Conservation (phyloP, 441 rosid genomes). For the Lepidium campestre region DNA sequence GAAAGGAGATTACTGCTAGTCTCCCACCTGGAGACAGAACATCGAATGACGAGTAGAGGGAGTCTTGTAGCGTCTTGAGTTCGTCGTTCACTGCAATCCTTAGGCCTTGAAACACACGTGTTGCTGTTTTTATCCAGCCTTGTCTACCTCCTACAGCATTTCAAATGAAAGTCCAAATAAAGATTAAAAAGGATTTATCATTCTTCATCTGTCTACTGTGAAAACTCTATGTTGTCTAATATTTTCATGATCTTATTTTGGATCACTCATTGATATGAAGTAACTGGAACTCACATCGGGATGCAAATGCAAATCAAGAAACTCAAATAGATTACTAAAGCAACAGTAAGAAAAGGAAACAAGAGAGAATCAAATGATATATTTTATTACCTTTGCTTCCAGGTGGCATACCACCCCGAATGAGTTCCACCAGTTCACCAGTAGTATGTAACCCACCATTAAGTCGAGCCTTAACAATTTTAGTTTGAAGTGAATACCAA, state of each 20-base stretch:
- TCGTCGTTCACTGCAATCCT: conserved; percentile 94
- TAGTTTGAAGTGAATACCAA: conserved; percentile 65
- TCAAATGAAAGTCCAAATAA: background rate
- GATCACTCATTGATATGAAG: background rate
- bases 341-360: background rate
- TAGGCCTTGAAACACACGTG: conserved; percentile 86
- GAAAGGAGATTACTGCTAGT: conserved; percentile 89
- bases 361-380: background rate
- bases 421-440: conserved; percentile 66
- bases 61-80: conserved; percentile 64
- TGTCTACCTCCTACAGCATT: conserved; percentile 66
- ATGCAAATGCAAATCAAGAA: background rate
- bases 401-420: conserved; percentile 36
- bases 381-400: conserved; percentile 42
- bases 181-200: background rate
- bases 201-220: background rate
- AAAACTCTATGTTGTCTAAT: background rate
- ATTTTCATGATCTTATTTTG: background rate
- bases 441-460: conserved; percentile 82
- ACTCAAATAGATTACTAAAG: background rate
- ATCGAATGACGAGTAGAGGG: conserved; percentile 62
- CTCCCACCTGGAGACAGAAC: conserved; percentile 89
- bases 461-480: conserved; percentile 62
- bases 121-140: conserved; percentile 98
- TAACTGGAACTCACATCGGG: background rate